These are phyloP conservation scores for Plasmodium cynomolgi DNA, from an alignment of 169 alveolate genomes.

Conservation along the genomic window DNA sequence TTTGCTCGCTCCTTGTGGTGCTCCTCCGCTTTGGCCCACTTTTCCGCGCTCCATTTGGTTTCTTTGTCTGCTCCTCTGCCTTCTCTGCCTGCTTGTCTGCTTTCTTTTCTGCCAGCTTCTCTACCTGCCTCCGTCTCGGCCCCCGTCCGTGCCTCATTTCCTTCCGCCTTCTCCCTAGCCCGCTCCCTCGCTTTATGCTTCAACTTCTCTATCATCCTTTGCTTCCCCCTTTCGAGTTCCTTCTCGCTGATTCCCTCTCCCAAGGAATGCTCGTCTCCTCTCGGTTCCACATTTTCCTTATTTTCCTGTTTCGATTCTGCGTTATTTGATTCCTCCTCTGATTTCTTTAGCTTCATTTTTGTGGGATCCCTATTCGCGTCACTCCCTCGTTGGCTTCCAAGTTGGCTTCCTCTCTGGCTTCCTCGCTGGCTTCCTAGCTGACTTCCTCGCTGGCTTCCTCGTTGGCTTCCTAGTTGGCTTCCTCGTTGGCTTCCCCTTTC, in stretches of 20 bases:
- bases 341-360: not conserved
- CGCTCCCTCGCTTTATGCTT: constrained; percentile 11
- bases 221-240: constrained; percentile 10
- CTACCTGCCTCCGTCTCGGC: not conserved
- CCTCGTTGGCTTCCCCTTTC: not conserved
- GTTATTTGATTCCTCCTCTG: not conserved
- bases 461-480: not conserved
- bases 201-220: constrained; percentile 11
- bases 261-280: not conserved
- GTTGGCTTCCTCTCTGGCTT: not conserved
- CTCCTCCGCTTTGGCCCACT: not conserved
- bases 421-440: not conserved
- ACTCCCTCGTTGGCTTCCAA: not conserved
- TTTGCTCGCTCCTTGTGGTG: not conserved
- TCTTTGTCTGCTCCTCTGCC: not conserved
- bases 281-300: not conserved
- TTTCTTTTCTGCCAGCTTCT: not conserved
- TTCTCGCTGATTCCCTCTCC: not conserved
- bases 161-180: not conserved
- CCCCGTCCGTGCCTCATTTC: not conserved
- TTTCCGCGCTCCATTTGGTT: not conserved
- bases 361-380: not conserved
- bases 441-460: not conserved
- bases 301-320: not conserved
- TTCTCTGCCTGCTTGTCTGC: not conserved